Base-by-base conservation (phyloP, 352 stramenopile species). In the Phytopythium cucurbitacearum region DNA sequence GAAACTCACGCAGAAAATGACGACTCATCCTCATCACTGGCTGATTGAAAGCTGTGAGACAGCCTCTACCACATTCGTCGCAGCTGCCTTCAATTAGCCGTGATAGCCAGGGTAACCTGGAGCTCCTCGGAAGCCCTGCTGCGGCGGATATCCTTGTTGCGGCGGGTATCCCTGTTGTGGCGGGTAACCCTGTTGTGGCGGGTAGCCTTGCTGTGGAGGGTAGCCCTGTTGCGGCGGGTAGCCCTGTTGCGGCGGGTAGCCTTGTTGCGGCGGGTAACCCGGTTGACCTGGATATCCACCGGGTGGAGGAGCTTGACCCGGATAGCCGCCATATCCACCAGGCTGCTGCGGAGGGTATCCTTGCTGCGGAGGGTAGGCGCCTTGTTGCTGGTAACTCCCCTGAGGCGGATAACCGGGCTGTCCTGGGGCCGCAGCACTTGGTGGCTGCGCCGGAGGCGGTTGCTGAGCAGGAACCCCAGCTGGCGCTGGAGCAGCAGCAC, bases 21-120 rank as follows among this genome's bases (percentile, higher is more conserved):
- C 21, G 21, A 28, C 21, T 28, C 21, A 28, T 28, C 21, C 21
- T 28, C 21, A 28, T 28, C 21, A 28, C 21, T 28, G 21, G 21
- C 21, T 28, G 21, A 28, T 28, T 28, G 21, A 28, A 28, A 28
- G 21, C 21, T 28, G 21, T 28, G 2, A 28, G 2, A 28, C 21
- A 28, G 21, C 21, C 21, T 28, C 21, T 2, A 28, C 2, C 21
- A 28, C 21, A 1, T 28, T 33, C 12, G 44, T n/a, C 16, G 5
- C 4, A 3, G 35, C 42, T 35, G 3, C 33, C 40, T 11, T 16
- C 12, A 43, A 48, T 71, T 55, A 81, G 13, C 71, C 65, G 53
- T 66, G 65, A 41, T 81, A 76, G 35, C 73, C 69, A 21, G 65
- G 65, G 42, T 73, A 69, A 4, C 64, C 64, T 43, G 64, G 59